Evolutionary conservation across 2,329 filamentous ascomycete species (phyloP), one percentile per base, ranked within the genome.

Genomic region (Monilinia polystroma): DNA sequence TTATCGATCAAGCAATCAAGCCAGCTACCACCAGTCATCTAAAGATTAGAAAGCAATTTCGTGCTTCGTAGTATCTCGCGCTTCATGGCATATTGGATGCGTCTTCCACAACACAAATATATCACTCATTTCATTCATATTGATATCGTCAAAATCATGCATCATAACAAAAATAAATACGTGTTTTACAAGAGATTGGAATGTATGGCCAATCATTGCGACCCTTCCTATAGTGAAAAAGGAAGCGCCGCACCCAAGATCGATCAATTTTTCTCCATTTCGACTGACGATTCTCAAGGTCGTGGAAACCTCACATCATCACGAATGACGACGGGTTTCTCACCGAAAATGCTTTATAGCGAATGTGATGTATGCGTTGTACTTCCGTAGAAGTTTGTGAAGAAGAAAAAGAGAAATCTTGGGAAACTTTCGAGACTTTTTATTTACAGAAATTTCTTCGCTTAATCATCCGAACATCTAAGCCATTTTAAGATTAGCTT

Each of bases 21-120:
- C 32, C 32, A 35, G 32, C 32, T 35, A 35, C 32, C 32, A 7
- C 32, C 4, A 35, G 32, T 35, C 5, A 35, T 35, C 5, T 6
- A 35, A 35, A 35, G 3, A 8, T 8, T 7, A 85, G 82, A 70
- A 77, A 74, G 29, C 43, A n/a, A n/a, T 20, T 58, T n/a, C 43
- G 41, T 47, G 26, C 26, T 32, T 47, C 32, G 7, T 35, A 7
- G 32, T 35, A 35, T 35, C 32, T 35, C 5, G 5, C 7, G 32
- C 32, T 35, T 1, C 41, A 47, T 47, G 56, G 26, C 51, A 53
- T 20, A 2, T 53, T 12, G 11, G 6, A 11, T 32, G 55, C 16
- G 7, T 10, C 5, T 6, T 18, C 4, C 12, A 43, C 23, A 16
- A 43, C 55, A 43, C 12, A 14, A 43, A 12, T 4, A 3, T 12